Percentiles rank a stretch among this genome's conserved stretches.
These are phyloP conservation scores for Trichoderma endophyticum DNA, from an alignment of 2,329 filamentous ascomycete genomes.

Conservation along the genomic window DNA sequence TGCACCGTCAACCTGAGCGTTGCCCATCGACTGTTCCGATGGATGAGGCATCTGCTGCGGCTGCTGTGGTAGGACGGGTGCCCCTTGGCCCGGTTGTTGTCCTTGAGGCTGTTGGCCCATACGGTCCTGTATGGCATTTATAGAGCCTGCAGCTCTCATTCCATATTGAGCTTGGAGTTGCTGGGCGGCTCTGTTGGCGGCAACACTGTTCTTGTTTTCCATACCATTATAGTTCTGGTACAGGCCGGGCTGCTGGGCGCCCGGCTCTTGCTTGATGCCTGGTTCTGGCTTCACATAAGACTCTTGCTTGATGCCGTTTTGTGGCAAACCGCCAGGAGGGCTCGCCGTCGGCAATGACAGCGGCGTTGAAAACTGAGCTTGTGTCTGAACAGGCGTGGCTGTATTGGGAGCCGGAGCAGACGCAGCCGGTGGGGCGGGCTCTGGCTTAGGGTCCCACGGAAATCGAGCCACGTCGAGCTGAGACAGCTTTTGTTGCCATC, in stretches of 20 bases:
- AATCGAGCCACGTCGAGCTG: conserved; percentile 81
- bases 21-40: conserved; percentile 34
- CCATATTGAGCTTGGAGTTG: conserved; percentile 61
- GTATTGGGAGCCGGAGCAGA: conserved; percentile 29
- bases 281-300: conserved; percentile 48
- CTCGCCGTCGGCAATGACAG: conserved; percentile 31
- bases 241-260: conserved; percentile 33
- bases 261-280: conserved; percentile 45
- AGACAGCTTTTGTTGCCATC: conserved; percentile 90
- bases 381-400: conserved; percentile 27
- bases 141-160: conserved; percentile 61
- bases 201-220: conserved; percentile 40
- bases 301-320: conserved; percentile 44
- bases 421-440: conserved; percentile 45
- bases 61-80: conserved; percentile 27
- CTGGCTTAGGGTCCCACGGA: conserved; percentile 89
- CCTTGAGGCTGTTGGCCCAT: conserved; percentile 33
- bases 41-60: conserved; percentile 30
- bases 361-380: conserved; percentile 33
- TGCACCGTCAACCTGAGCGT: conserved; percentile 71
- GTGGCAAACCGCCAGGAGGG: conserved; percentile 29
- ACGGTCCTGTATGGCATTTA: conserved; percentile 57
- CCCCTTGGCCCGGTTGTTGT: conserved; percentile 27
- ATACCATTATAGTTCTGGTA: conserved; percentile 35
- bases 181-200: conserved; percentile 53